Evolutionary conservation across 345 rosid species (phyloP).

Genomic region (Linum trigynum): DNA sequence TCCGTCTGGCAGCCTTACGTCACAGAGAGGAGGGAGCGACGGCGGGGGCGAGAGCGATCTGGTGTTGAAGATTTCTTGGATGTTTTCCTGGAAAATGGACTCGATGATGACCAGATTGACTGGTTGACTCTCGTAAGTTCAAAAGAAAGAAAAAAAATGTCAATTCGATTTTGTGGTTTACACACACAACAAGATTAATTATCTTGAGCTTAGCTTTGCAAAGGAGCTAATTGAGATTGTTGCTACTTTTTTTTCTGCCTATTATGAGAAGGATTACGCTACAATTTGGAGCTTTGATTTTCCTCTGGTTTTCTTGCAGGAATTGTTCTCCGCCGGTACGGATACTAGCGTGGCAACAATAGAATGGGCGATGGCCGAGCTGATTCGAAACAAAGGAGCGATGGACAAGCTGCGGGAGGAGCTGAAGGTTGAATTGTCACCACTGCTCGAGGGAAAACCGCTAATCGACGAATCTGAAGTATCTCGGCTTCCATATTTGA

Average conservation of each 20-base stretch:
- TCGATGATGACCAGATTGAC: constrained; percentile 2
- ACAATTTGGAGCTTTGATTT: not conserved
- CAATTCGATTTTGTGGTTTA: no score
- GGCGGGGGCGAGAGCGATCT: not conserved
- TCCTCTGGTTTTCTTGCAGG: not conserved
- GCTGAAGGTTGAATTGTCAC: not conserved
- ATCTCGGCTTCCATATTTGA: not conserved
- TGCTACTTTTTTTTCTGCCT: no score
- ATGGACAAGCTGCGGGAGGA: constrained; percentile 15
- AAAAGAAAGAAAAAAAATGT: not conserved
- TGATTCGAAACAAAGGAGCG: not conserved
- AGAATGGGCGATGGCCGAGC: no score
- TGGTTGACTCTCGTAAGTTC: not conserved
- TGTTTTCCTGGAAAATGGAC: no score
- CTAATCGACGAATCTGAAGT: not conserved
- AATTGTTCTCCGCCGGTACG: not conserved
- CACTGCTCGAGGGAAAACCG: not conserved
- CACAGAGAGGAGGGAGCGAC: not conserved
- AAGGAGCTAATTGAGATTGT: no score
- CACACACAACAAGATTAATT: no score
- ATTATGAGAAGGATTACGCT: no score
- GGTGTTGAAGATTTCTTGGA: constrained; percentile 13
- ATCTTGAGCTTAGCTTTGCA: no score
- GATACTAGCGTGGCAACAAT: no score
- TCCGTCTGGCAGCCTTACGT: not conserved